phyloP scores from a whole-genome alignment of 2,329 filamentous ascomycete genomes.

The Arthroderma sp. region DNA sequence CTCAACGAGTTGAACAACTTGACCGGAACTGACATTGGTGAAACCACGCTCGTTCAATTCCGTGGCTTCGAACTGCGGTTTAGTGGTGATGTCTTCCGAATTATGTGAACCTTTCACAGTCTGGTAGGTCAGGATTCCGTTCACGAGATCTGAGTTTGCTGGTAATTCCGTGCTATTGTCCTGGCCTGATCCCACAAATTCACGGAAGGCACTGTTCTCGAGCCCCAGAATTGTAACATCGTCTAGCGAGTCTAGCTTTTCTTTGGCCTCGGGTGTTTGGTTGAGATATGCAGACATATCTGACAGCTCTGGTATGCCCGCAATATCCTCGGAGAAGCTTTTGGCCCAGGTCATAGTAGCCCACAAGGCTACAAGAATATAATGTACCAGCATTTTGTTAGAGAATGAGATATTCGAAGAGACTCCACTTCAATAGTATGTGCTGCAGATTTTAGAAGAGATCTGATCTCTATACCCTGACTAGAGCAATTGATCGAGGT shows the following conservation, averaged over 20 bases:
- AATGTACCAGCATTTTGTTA: neutral
- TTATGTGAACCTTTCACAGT: slow-evolving; percentile 43
- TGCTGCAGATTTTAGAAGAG: neutral
- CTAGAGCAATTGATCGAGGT: neutral
- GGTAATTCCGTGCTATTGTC: neutral
- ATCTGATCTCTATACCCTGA: neutral
- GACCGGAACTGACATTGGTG: slow-evolving; percentile 49
- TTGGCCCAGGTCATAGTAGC: slow-evolving; percentile 11
- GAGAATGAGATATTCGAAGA: neutral
- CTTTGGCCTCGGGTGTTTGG: slow-evolving; percentile 8
- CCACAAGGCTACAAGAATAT: slow-evolving; percentile 7
- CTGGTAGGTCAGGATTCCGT: slow-evolving; percentile 46
- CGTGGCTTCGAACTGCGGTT: slow-evolving; percentile 32
- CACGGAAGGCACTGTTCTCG: slow-evolving; percentile 38
- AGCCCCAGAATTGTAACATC: slow-evolving; percentile 50
- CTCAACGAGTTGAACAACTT: slow-evolving; percentile 41
- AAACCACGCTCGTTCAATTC: slow-evolving; percentile 42
- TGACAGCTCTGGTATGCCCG: slow-evolving; percentile 13
- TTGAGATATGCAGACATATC: slow-evolving; percentile 13
- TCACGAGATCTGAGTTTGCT: slow-evolving; percentile 20
- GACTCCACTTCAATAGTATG: neutral
- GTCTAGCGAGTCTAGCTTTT: slow-evolving; percentile 25
- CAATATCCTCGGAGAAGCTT: slow-evolving; percentile 11
- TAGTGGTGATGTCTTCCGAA: slow-evolving; percentile 28
- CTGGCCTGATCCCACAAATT: slow-evolving; percentile 16